phyloP scores from a whole-genome alignment of 23 red algal genomes.

The Cyanidium caldarium region DNA sequence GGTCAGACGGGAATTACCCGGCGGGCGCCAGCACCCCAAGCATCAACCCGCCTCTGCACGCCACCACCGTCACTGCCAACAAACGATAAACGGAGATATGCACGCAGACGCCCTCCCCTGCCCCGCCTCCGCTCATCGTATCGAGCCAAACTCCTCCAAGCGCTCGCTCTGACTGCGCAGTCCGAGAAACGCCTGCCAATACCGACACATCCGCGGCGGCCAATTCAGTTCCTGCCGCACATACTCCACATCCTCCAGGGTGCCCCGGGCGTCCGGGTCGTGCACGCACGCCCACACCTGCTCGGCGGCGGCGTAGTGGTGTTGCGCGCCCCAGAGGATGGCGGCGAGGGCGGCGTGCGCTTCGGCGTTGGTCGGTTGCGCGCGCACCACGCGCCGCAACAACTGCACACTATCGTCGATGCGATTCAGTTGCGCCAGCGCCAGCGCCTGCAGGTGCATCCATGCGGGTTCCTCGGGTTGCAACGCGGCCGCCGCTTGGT shows the following conservation, averaged over 20 bases:
- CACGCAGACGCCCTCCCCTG: too few relatives aligned
- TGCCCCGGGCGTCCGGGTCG: not conserved
- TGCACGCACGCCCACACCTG: not conserved
- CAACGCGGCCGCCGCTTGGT: not conserved
- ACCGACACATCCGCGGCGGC: not conserved
- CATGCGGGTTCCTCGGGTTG: not conserved
- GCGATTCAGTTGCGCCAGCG: not conserved
- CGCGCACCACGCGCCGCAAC: not conserved
- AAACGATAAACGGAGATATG: too few relatives aligned
- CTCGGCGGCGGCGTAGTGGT: not conserved
- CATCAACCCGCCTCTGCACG: too few relatives aligned
- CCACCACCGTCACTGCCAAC: too few relatives aligned
- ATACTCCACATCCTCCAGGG: not conserved
- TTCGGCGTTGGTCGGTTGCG: not conserved
- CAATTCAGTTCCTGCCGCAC: not conserved
- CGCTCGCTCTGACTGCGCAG: too few relatives aligned
- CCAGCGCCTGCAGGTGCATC: not conserved
- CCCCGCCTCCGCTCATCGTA: too few relatives aligned
- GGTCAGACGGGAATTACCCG: too few relatives aligned
- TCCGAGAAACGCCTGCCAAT: not conserved
- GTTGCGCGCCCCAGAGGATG: constrained; percentile 4
- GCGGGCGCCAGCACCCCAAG: too few relatives aligned
- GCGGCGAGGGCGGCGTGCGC: not conserved
- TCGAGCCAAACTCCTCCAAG: too few relatives aligned
- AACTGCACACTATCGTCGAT: not conserved